Percentiles rank a stretch among this genome's conserved stretches.
Conservation (phyloP, 2,329 filamentous ascomycete genomes). For the Diaporthe destruens region DNA sequence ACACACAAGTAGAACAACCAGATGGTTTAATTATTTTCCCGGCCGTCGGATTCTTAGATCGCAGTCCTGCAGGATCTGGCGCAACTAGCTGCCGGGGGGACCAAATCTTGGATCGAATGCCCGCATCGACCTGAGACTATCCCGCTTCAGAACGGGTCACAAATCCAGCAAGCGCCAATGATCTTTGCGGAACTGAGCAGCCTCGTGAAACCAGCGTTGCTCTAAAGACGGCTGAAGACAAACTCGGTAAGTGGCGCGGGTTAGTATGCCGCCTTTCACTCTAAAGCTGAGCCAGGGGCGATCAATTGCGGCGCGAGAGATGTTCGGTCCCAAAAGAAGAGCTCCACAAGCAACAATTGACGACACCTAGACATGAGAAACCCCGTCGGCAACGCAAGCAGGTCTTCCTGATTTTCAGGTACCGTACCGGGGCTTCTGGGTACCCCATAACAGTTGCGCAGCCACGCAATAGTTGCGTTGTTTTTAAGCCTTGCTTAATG, state of each 20-base stretch:
- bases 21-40: no score
- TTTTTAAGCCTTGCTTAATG: no score
- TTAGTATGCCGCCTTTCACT: background rate
- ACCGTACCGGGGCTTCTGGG: no score
- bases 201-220: background rate
- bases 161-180: background rate
- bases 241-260: background rate
- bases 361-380: background rate
- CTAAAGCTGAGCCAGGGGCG: background rate
- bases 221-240: background rate
- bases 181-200: background rate
- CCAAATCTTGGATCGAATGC: background rate
- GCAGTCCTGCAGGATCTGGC: background rate
- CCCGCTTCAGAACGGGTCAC: background rate
- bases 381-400: background rate
- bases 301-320: background rate
- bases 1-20: no score
- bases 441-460: no score
- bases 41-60: no score
- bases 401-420: background rate
- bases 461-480: no score
- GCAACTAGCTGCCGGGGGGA: conserved; percentile 10
- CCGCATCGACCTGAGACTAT: conserved; percentile 23
- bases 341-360: background rate
- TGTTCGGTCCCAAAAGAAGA: background rate